Conservation (phyloP, 2,329 filamentous ascomycete genomes). For the Botryotinia globosa region DNA sequence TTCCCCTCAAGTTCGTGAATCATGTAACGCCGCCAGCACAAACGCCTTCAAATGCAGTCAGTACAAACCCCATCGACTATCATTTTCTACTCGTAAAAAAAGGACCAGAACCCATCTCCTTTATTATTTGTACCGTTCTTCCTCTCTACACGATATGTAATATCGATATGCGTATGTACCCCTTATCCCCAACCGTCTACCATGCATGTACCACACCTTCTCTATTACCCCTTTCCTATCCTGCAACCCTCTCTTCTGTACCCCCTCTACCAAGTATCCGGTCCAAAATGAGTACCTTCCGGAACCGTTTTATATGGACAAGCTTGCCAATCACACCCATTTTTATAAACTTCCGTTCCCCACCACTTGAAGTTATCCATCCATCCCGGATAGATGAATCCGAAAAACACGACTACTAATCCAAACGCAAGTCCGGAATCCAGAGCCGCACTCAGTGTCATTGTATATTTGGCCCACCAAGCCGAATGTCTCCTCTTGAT, state of each 20-base stretch:
- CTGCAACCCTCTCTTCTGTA: background rate
- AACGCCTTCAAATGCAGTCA: background rate
- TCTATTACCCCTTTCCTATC: background rate
- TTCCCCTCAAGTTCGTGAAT: background rate
- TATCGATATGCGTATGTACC: background rate
- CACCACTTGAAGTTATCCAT: slow-evolving; percentile 77
- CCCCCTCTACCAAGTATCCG: slow-evolving; percentile 50
- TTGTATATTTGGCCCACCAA: slow-evolving; percentile 92
- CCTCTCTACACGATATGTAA: background rate
- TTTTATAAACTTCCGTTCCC: slow-evolving; percentile 83
- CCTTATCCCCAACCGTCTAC: background rate
- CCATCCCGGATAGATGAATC: slow-evolving; percentile 76
- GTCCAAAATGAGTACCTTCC: slow-evolving; percentile 65
- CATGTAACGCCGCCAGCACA: background rate
- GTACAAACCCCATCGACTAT: background rate
- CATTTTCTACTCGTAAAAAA: background rate
- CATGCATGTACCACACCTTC: background rate
- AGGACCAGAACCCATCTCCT: background rate
- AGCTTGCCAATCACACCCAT: slow-evolving; percentile 81
- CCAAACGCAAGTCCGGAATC: slow-evolving; percentile 81
- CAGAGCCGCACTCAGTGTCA: slow-evolving; percentile 80
- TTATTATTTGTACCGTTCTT: background rate
- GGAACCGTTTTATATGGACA: slow-evolving; percentile 66
- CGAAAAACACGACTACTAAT: slow-evolving; percentile 81
- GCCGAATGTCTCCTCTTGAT: slow-evolving; percentile 65